Evolutionary conservation across 192 early-diverging fungal genomes (phyloP).

Genomic region (Geranomyces michiganensis): DNA sequence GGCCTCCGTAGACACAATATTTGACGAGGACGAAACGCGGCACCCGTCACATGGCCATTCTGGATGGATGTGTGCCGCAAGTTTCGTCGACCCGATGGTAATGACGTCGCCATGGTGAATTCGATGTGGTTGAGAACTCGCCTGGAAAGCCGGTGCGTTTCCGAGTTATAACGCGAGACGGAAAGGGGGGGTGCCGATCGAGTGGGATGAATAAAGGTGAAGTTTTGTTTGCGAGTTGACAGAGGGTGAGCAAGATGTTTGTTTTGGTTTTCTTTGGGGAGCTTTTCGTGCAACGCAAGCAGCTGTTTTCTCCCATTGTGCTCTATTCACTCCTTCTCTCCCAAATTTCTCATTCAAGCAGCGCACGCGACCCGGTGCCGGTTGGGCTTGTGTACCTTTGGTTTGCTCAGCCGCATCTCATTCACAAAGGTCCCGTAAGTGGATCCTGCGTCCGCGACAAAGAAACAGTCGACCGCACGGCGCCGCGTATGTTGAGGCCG

Average conservation of each 20-base stretch:
- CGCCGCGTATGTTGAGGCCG: neutral
- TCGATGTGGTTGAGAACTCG: conserved; percentile 58
- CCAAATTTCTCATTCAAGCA: too few species aligned
- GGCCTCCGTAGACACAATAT: conserved; percentile 53
- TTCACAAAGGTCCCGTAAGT: conserved; percentile 80
- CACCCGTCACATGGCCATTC: conserved; percentile 67
- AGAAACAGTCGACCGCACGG: conserved; percentile 39
- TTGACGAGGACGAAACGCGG: conserved; percentile 46
- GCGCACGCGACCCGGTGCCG: neutral
- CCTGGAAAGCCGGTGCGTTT: neutral
- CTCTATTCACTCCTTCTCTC: too few species aligned
- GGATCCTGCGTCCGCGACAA: conserved; percentile 69
- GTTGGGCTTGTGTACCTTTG: conserved; percentile 48
- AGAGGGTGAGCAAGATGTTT: too few species aligned
- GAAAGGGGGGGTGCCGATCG: neutral
- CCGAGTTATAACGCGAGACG: neutral
- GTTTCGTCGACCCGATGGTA: conserved; percentile 57
- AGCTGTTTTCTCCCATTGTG: too few species aligned
- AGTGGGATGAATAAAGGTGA: neutral
- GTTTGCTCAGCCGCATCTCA: conserved; percentile 59
- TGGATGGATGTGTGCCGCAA: conserved; percentile 68
- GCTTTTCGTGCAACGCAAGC: too few species aligned
- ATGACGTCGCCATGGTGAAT: conserved; percentile 63
- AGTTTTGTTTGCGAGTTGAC: neutral
- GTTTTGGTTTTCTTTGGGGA: too few species aligned